Evolutionary conservation across 1,139 yeast genomes (phyloP).

Genomic region (Candida labiduridarum): DNA sequence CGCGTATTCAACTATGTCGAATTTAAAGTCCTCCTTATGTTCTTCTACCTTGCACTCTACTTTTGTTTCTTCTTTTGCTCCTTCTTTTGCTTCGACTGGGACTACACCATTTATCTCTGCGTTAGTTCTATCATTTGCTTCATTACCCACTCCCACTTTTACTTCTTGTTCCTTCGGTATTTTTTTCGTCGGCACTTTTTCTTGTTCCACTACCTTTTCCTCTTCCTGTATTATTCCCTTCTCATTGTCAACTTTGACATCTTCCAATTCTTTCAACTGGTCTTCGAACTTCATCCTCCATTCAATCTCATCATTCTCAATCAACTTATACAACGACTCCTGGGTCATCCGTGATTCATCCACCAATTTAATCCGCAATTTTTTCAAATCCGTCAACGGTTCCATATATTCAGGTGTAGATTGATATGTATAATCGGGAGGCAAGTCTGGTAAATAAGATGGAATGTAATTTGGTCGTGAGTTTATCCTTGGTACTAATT

Average conservation of each 20-base stretch:
- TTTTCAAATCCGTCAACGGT: slow-evolving; percentile 70
- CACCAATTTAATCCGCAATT: slow-evolving; percentile 68
- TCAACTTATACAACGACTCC: slow-evolving; percentile 64
- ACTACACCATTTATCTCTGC: slow-evolving; percentile 18
- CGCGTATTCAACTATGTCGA: slow-evolving; percentile 62
- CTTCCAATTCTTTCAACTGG: slow-evolving; percentile 21
- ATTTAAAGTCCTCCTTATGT: slow-evolving; percentile 24
- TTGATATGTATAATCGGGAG: slow-evolving; percentile 91
- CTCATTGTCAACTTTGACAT: slow-evolving; percentile 19
- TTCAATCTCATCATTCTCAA: slow-evolving; percentile 44
- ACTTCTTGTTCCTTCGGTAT: not conserved
- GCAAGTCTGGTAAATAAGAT: slow-evolving; percentile 77
- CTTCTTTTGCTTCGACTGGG: slow-evolving; percentile 11
- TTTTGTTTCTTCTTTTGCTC: not conserved
- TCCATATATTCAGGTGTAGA: slow-evolving; percentile 69
- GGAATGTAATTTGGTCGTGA: slow-evolving; percentile 62
- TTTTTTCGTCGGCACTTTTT: slow-evolving; percentile 1
- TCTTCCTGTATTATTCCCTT: slow-evolving; percentile 15
- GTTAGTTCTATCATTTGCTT: slow-evolving; percentile 5
- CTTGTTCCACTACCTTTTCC: not conserved
- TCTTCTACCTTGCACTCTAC: slow-evolving; percentile 8
- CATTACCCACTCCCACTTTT: slow-evolving; percentile 13
- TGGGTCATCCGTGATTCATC: slow-evolving; percentile 83
- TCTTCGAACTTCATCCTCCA: slow-evolving; percentile 35
- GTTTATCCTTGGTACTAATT: slow-evolving; percentile 57